phyloP scores from a whole-genome alignment of 1,284 basidiomycete species.

The Ustilago vetiveriae region DNA sequence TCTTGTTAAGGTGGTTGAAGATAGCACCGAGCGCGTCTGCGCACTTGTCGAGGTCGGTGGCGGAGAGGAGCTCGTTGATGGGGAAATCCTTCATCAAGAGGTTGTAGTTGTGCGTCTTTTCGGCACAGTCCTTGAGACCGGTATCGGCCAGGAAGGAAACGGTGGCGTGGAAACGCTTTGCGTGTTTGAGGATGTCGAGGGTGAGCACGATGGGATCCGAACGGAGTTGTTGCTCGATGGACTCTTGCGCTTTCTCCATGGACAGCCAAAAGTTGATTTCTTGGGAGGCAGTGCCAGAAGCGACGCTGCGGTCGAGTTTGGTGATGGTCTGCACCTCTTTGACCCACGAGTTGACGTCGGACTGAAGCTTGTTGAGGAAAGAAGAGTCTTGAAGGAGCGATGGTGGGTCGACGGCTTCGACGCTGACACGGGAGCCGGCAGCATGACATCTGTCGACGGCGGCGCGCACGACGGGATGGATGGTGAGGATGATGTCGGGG shows the following conservation, averaged over 20 bases:
- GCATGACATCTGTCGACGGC: slow-evolving; percentile 75
- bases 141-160: slow-evolving; percentile 98
- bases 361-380: slow-evolving; percentile 93
- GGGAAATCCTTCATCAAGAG: slow-evolving; percentile 99
- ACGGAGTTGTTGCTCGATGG: slow-evolving; percentile 87
- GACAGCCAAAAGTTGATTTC: slow-evolving; percentile 99
- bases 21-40: slow-evolving; percentile 86
- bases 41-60: slow-evolving; percentile 93
- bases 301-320: slow-evolving; percentile 87
- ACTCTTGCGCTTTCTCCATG: slow-evolving; percentile 90
- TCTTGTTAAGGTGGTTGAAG: slow-evolving; percentile 93
- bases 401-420: slow-evolving; percentile 77
- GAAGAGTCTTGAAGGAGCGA: slow-evolving; percentile 83
- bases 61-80: slow-evolving; percentile 91
- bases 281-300: slow-evolving; percentile 93
- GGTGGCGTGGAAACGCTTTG: slow-evolving; percentile 95
- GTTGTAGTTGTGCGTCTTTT: slow-evolving; percentile 75
- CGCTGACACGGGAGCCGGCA: slow-evolving; percentile 74
- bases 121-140: slow-evolving; percentile 77
- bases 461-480: slow-evolving; percentile 87
- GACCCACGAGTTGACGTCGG: slow-evolving; percentile 96
- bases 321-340: slow-evolving; percentile 97
- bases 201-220: slow-evolving; percentile 91
- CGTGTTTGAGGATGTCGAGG: slow-evolving; percentile 92
- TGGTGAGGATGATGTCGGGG: slow-evolving; percentile 90